Percentiles rank a stretch among this genome's conserved stretches.
phyloP scores from a whole-genome alignment of 164 flowering plant species.

The grape (Vitis vinifera) region ASM3070453v1 NC_081806.1:10639501-10640000 shows the following conservation, averaged over 20 bases:
- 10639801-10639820: background rate
- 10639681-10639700: background rate
- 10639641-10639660: constrained; percentile 67
- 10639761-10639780: background rate
- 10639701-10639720: background rate
- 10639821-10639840: no score
- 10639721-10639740: no score
- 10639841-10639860: no score
- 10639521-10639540: constrained; percentile 70
- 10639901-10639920: background rate
- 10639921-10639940: background rate
- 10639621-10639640: constrained; percentile 98
- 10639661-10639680: constrained; percentile 24
- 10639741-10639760: background rate
- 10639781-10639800: background rate
- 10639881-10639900: background rate
- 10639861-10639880: constrained; percentile 12
- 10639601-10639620: constrained; percentile 43
- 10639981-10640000: no score
- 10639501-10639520: constrained; percentile 68
- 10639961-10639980: background rate
- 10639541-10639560: constrained; percentile 50
- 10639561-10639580: constrained; percentile 93
- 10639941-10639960: background rate
- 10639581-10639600: constrained; percentile 67